A percentile compares a stretch with the other conserved stretches of the same genome.
These are phyloP conservation scores for Heritiera littoralis DNA, from an alignment of 345 rosid genomes.

Conservation along the genomic window DNA sequence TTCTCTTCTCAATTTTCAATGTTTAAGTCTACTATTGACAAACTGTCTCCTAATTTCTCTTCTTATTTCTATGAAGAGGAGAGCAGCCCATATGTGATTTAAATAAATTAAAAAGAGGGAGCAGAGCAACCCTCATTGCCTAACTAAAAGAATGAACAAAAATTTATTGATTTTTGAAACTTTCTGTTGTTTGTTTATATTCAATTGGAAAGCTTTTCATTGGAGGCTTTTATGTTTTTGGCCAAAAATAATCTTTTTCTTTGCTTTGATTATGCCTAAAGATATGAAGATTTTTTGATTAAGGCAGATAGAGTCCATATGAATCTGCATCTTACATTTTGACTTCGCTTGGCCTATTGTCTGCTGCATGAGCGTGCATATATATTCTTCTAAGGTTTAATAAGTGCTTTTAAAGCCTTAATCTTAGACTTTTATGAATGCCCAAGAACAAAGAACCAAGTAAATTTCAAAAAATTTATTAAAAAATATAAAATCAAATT, in stretches of 20 bases:
- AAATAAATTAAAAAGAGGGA: neutral
- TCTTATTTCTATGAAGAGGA: neutral
- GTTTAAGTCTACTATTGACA: neutral
- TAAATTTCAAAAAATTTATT: too few species aligned
- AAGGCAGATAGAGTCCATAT: neutral
- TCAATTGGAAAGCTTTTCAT: too few species aligned
- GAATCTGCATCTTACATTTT: neutral
- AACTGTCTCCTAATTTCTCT: neutral
- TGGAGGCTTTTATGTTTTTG: too few species aligned
- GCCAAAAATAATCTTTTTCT: too few species aligned
- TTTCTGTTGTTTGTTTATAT: too few species aligned
- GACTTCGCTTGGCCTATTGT: neutral
- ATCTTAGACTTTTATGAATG: neutral
- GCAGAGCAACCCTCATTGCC: neutral
- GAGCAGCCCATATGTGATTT: conserved; percentile 4
- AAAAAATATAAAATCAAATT: too few species aligned
- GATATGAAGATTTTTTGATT: too few species aligned
- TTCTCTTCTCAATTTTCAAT: neutral
- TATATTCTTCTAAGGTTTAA: too few species aligned
- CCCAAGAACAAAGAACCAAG: too few species aligned
- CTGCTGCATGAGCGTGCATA: neutral
- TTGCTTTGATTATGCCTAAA: too few species aligned
- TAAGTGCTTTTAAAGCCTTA: neutral
- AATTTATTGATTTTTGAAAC: too few species aligned
- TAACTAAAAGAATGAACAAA: too few species aligned